These are phyloP conservation scores for Agroathelia rolfsii DNA, from an alignment of 1,284 basidiomycete species.

Conservation along the genomic window DNA sequence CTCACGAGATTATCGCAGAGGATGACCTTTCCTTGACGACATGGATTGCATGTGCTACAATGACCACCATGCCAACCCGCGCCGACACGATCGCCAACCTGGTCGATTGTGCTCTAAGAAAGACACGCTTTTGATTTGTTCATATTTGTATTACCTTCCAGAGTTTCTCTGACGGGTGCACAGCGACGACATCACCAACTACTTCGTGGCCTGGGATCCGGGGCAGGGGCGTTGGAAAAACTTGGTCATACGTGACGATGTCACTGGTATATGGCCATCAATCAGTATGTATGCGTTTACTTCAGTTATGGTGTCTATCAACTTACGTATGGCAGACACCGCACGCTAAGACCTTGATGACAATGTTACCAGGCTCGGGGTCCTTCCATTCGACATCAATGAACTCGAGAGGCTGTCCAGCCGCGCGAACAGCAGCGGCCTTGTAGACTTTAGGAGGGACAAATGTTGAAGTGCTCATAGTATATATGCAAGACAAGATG, in stretches of 20 bases:
- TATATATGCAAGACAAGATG: no score
- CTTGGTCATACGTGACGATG: conserved; percentile 12
- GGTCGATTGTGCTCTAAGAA: no score
- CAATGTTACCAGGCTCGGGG: conserved; percentile 21
- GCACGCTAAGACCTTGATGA: conserved; percentile 24
- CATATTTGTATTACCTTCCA: no score
- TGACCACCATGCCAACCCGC: conserved; percentile 19
- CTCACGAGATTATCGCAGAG: no score
- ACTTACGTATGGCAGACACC: conserved; percentile 16
- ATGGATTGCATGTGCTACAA: conserved; percentile 16
- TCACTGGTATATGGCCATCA: conserved; percentile 13
- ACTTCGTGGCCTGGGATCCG: conserved; percentile 20
- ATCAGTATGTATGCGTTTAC: no score
- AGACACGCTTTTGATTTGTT: no score
- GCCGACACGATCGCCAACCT: conserved; percentile 21
- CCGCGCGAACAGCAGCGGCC: conserved; percentile 16
- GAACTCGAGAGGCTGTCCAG: conserved; percentile 13
- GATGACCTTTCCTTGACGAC: conserved; percentile 14
- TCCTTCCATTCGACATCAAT: conserved; percentile 20
- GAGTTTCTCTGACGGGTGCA: conserved; percentile 11
- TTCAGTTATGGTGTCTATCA: no score
- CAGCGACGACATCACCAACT: conserved; percentile 17
- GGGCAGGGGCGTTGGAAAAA: conserved; percentile 12
- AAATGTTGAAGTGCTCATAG: no score
- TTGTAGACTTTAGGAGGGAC: conserved; percentile 23